phyloP scores from a whole-genome alignment of 2,329 filamentous ascomycete species.

The Thelonectria rubi region DNA sequence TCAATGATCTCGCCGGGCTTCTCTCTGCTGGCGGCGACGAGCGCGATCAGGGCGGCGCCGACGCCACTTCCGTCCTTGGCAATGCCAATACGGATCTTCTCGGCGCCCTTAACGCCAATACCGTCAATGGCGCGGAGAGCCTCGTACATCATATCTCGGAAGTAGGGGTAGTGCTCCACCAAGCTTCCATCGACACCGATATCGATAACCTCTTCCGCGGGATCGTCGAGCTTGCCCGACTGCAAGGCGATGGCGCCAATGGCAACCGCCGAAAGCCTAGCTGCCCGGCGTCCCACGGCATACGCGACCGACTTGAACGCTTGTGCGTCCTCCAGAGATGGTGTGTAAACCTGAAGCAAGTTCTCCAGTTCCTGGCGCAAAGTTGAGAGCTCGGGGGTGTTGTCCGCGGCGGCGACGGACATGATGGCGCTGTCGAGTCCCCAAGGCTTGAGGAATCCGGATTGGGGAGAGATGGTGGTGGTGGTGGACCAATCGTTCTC shows the following conservation, averaged over 20 bases:
- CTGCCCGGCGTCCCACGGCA: constrained; percentile 88
- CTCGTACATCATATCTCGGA: constrained; percentile 87
- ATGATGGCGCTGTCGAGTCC: constrained; percentile 91
- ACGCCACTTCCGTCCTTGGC: constrained; percentile 90
- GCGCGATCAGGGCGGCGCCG: constrained; percentile 91
- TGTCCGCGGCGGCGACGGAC: constrained; percentile 85
- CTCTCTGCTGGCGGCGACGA: constrained; percentile 80
- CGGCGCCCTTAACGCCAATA: constrained; percentile 81
- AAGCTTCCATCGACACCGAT: constrained; percentile 94
- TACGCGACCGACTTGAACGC: constrained; percentile 85
- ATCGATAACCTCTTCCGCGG: constrained; percentile 78
- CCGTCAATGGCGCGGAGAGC: constrained; percentile 79
- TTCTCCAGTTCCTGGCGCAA: constrained; percentile 82
- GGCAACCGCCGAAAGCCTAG: constrained; percentile 86
- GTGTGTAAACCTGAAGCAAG: constrained; percentile 77
- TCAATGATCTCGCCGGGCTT: constrained; percentile 57
- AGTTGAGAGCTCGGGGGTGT: constrained; percentile 73
- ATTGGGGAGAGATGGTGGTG: constrained; percentile 71
- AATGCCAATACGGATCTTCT: constrained; percentile 91
- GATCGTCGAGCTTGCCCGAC: constrained; percentile 73
- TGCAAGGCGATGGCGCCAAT: constrained; percentile 86
- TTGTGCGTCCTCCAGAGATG: constrained; percentile 84
- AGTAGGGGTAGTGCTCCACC: constrained; percentile 95
- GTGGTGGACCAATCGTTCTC: constrained; percentile 75
- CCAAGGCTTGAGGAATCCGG: constrained; percentile 81